Evolutionary conservation across 2,329 filamentous ascomycete genomes (phyloP), one percentile per base, ranked within the genome.

Genomic region (Pyricularia grisea): DNA sequence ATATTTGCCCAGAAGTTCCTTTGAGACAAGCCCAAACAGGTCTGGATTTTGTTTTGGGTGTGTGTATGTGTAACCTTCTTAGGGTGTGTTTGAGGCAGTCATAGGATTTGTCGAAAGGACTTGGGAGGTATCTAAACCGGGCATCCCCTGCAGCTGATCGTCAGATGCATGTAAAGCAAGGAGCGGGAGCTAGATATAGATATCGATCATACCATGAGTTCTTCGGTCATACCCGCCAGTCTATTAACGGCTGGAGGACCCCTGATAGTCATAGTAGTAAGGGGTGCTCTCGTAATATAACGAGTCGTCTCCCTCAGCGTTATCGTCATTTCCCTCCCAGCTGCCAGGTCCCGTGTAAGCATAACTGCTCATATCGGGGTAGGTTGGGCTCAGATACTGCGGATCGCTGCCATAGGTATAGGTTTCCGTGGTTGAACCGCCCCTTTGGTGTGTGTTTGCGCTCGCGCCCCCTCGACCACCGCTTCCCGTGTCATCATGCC

Each of bases 401-500:
- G 27, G 60, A 23, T 27, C 58, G 23, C 58, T n/a, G n/a, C 58
- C 58, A 9, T 61, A 61, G 58, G n/a, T 27, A 17, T 63, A 28
- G 6, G 25, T 27, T 28, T 7, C 60, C 77, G 4, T 79, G 76
- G 69, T 76, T 77, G 23, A 73, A 60, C 36, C 80, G 78, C 30
- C 60, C 33, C 23, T 80, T 77, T 33, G 73, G 75, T 30, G 73
- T 75, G 65, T 73, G 78, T 67, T 75, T 77, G 33, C 60, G 65
- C 55, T 65, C 36, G 55, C 75, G 72, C 80, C 81, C 70, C 80
- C 81, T 14, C 65, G n/a, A 20, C 36, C 65, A 25, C 65, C 27
- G 36, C 79, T 78, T 72, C 81, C 82, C 70, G 81, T 79, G 9
- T 78, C 78, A 72, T 85, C 84, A 73, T 85, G 83, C 65, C 85